Conservation (phyloP, 441 rosid species). For the Gossypium schwendimanii region DNA sequence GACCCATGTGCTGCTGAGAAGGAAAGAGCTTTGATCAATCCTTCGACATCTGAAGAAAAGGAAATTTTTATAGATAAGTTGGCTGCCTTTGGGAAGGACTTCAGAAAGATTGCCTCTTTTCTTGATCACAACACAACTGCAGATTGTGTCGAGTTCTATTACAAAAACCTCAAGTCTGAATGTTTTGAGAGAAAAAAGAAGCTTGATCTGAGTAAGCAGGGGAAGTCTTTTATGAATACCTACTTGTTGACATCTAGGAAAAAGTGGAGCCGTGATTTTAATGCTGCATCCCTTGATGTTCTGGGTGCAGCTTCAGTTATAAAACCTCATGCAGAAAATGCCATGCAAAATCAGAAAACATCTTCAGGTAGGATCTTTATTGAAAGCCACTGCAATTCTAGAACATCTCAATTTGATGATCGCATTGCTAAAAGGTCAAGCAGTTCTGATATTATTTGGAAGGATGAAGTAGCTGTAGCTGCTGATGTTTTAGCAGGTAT, state of each 20-base stretch:
- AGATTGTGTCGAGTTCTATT: conserved; percentile 92
- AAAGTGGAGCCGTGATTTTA: conserved; percentile 63
- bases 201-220: conserved; percentile 44
- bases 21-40: conserved; percentile 82
- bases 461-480: conserved; percentile 67
- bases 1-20: conserved; percentile 86
- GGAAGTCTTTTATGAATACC: conserved; percentile 51
- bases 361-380: conserved; percentile 39
- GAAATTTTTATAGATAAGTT: conserved; percentile 75
- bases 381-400: conserved; percentile 42
- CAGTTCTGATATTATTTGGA: conserved; percentile 42
- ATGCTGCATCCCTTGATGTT: conserved; percentile 72
- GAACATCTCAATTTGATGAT: conserved; percentile 33
- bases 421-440: conserved; percentile 44
- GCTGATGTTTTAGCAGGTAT: conserved; percentile 79
- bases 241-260: conserved; percentile 64
- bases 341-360: conserved; percentile 27
- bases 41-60: conserved; percentile 79
- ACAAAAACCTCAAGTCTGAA: conserved; percentile 95
- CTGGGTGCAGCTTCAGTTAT: conserved; percentile 72
- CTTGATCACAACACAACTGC: conserved; percentile 92
- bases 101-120: conserved; percentile 73
- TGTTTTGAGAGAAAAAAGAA: conserved; percentile 79
- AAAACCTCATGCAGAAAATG: conserved; percentile 61
- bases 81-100: conserved; percentile 76